A percentile compares a stretch with the other conserved stretches of the same genome.
Conservation (phyloP, 1,284 basidiomycete species). For the Pseudozyma flocculosa region DNA sequence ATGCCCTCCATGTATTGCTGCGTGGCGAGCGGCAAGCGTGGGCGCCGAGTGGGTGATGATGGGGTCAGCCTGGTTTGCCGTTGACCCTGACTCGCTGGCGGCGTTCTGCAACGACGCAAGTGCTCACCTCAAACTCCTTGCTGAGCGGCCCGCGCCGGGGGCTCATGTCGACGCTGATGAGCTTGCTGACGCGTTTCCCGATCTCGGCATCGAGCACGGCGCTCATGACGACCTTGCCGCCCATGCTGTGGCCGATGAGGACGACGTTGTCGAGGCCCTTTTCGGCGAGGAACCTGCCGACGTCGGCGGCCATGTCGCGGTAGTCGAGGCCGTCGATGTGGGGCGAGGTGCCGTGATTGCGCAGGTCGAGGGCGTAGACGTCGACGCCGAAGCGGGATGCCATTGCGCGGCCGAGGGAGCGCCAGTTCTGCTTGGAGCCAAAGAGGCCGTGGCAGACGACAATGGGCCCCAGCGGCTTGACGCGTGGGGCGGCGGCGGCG, state of each 20-base stretch:
- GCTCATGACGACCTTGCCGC: slow-evolving; percentile 82
- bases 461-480: slow-evolving; percentile 32
- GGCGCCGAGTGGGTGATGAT: background rate
- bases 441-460: slow-evolving; percentile 63
- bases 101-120: no score
- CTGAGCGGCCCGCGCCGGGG: slow-evolving; percentile 69
- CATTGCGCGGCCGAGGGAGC: slow-evolving; percentile 70
- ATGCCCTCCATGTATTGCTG: slow-evolving; percentile 69
- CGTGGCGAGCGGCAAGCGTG: background rate
- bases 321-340: slow-evolving; percentile 73
- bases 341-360: slow-evolving; percentile 79
- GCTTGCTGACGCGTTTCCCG: slow-evolving; percentile 61
- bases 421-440: slow-evolving; percentile 79
- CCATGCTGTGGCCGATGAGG: slow-evolving; percentile 84
- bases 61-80: no score
- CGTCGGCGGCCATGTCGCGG: slow-evolving; percentile 69
- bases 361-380: slow-evolving; percentile 75
- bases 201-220: slow-evolving; percentile 63
- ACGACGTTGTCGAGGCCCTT: slow-evolving; percentile 63
- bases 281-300: slow-evolving; percentile 63
- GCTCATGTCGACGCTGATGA: slow-evolving; percentile 80
- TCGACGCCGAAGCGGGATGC: slow-evolving; percentile 65
- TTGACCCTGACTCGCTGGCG: no score
- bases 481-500: background rate
- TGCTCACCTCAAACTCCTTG: slow-evolving; percentile 62